A percentile compares a stretch with the other conserved stretches of the same genome.
Conservation (phyloP, 2,329 filamentous ascomycete genomes). For the Trichoderma hamatum region DNA sequence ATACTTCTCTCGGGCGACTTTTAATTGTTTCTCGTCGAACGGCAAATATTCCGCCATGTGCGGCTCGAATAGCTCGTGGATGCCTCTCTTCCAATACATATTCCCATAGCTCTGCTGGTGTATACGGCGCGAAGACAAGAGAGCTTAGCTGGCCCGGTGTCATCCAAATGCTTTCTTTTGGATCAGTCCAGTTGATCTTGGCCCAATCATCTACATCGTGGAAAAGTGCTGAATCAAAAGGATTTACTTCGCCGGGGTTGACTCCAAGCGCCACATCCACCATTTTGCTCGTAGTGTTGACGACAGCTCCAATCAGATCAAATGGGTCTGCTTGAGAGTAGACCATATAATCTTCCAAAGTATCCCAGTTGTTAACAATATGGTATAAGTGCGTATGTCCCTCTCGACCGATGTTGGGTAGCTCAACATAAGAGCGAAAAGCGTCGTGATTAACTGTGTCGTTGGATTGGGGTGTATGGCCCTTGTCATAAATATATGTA, state of each 20-base stretch:
- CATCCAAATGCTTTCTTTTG: constrained; percentile 26
- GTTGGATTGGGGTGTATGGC: constrained; percentile 9
- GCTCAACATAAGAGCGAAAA: constrained; percentile 18
- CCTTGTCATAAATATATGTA: constrained; percentile 23
- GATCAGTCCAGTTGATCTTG: constrained; percentile 21
- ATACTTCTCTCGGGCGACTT: constrained; percentile 17
- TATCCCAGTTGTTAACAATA: constrained; percentile 13
- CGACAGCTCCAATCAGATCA: constrained; percentile 8
- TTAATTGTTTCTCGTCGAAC: constrained; percentile 23
- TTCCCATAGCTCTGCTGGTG: constrained; percentile 15
- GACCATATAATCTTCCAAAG: constrained; percentile 21
- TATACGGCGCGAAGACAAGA: constrained; percentile 6
- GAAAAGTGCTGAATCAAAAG: constrained; percentile 9
- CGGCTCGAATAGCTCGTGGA: constrained; percentile 4
- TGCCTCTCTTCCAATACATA: constrained; percentile 11
- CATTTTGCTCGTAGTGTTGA: constrained; percentile 20
- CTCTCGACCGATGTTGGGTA: constrained; percentile 23
- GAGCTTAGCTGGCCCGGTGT: neutral
- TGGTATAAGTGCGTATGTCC: constrained; percentile 17
- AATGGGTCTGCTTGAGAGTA: constrained; percentile 19
- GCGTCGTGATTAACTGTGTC: constrained; percentile 16
- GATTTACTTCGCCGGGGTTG: neutral
- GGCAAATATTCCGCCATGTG: constrained; percentile 17
- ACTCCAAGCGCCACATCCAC: constrained; percentile 7
- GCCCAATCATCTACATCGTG: constrained; percentile 18